A percentile compares a stretch with the other conserved stretches of the same genome.
Conservation (phyloP, 2,329 filamentous ascomycete genomes). For the Ascochyta viciae-villosae region DNA sequence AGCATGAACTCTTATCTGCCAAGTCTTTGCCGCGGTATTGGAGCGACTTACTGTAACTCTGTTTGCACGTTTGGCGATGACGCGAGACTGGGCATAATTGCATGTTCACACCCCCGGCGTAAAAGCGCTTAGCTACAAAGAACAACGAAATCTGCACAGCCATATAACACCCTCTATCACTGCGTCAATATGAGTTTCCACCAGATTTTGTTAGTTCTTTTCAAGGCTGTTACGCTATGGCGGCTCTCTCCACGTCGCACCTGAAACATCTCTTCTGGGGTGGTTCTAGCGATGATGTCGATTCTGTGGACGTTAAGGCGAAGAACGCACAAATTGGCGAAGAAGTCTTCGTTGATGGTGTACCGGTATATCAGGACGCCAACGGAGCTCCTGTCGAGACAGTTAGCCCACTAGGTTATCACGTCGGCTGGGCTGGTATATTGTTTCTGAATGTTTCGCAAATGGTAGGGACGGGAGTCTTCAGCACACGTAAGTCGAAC, state of each 20-base stretch:
- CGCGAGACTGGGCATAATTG: slow-evolving; percentile 25
- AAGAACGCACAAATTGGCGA: slow-evolving; percentile 39
- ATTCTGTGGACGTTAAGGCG: slow-evolving; percentile 27
- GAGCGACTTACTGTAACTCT: background rate
- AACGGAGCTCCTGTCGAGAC: slow-evolving; percentile 41
- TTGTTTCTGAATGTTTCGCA: slow-evolving; percentile 42
- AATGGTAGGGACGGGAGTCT: slow-evolving; percentile 43
- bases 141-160: background rate
- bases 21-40: slow-evolving; percentile 2
- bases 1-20: background rate
- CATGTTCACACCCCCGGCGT: slow-evolving; percentile 11
- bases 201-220: background rate
- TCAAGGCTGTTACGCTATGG: slow-evolving; percentile 8
- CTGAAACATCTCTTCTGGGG: slow-evolving; percentile 28
- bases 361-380: slow-evolving; percentile 34
- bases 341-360: slow-evolving; percentile 33
- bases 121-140: background rate
- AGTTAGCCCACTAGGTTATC: slow-evolving; percentile 40
- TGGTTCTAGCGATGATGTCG: slow-evolving; percentile 22
- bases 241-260: slow-evolving; percentile 14
- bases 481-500: slow-evolving; percentile 36
- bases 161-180: background rate
- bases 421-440: slow-evolving; percentile 39
- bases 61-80: slow-evolving; percentile 19
- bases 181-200: background rate